These are phyloP conservation scores for Aschersonia sp. DNA, from an alignment of 2,329 filamentous ascomycete species.

Conservation along the genomic window DNA sequence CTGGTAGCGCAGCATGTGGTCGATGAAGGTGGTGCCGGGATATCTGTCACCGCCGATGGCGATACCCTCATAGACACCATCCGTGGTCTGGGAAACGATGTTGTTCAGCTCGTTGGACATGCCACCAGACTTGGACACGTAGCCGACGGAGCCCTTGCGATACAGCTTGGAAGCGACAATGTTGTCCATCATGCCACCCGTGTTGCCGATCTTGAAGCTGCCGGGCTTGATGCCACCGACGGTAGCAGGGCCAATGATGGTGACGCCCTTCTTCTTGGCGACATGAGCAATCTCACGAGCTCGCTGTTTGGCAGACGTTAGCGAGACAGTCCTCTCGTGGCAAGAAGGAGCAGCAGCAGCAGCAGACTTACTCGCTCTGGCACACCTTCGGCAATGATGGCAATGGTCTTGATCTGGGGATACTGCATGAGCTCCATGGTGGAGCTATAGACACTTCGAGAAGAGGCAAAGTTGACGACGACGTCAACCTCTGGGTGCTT, in stretches of 20 bases:
- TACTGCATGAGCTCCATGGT: conserved; percentile 97
- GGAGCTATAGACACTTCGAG: conserved; percentile 94
- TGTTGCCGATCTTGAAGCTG: conserved; percentile 99
- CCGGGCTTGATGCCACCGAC: conserved; percentile 99
- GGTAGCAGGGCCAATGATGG: conserved; percentile 95
- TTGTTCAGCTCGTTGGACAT: conserved; percentile 99
- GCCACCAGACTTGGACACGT: conserved; percentile 98
- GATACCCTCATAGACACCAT: conserved; percentile 98
- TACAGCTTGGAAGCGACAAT: conserved; percentile 99
- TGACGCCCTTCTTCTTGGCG: conserved; percentile 95
- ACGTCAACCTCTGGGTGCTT: conserved; percentile 97
- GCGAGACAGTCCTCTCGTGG: no score
- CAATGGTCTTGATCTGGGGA: conserved; percentile 96
- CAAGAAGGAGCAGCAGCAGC: not conserved
- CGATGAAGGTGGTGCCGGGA: conserved; percentile 97
- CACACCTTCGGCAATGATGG: conserved; percentile 98
- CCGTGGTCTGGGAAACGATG: conserved; percentile 90
- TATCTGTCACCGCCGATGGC: conserved; percentile 99
- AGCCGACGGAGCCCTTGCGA: conserved; percentile 95
- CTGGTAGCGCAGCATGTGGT: conserved; percentile 94
- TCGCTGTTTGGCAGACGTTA: conserved; percentile 39
- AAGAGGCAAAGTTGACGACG: conserved; percentile 98
- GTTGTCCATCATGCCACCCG: conserved; percentile 99
- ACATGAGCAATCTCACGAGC: conserved; percentile 96
- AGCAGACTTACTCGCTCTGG: conserved; percentile 70